Evolutionary conservation across 169 alveolate genomes (phyloP), one percentile per base, ranked within the genome.

Genomic region (Cryptosporidium felis): DNA sequence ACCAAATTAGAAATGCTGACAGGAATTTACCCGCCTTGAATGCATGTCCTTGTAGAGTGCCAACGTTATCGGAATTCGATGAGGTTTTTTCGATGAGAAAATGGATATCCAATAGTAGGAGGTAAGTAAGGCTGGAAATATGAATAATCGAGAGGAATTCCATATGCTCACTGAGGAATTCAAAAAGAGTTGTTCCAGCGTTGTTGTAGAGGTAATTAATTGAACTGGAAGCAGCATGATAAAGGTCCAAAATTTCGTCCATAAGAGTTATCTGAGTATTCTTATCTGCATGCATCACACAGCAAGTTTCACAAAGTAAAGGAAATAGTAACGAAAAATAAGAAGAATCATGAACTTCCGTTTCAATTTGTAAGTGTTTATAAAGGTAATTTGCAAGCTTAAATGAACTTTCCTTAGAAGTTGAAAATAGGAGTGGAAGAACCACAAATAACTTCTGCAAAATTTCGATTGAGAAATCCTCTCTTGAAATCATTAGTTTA

Each of bases 261-360:
- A 74, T 74, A 12, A 74, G 10, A 3, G 30, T 9, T 8, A 74
- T 23, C 40, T 40, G 60, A n/a, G 16, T 18, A 30, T 41, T 32
- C 30, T 21, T 74, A 12, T 32, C 65, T 30, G 61, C 65, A 36
- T 63, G 21, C 80, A 63, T 42, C 28, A 59, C 38, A 56, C 85
- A 74, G 41, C 85, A 74, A 6, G 74, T 36, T 74, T 74, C 85
- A 34, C 85, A 74, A 10, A 74, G 21, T 14, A 74, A 38, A 12
- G 85, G 85, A 21, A 74, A 74, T 26, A 74, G 66, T 3, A 74
- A 28, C 32, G 85, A 74, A 16, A 49, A 74, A 38, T 58, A 40
- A 23, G 74, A 53, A 32, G 41, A 40, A 26, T 49, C 59, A 36
- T 74, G 26, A 34, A 28, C 21, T 46, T 28, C 46, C 26, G 28